Evolutionary conservation across 805 yeast genomes (phyloP), one percentile per base, ranked within the genome.

Genomic region (Candida patagonica): DNA sequence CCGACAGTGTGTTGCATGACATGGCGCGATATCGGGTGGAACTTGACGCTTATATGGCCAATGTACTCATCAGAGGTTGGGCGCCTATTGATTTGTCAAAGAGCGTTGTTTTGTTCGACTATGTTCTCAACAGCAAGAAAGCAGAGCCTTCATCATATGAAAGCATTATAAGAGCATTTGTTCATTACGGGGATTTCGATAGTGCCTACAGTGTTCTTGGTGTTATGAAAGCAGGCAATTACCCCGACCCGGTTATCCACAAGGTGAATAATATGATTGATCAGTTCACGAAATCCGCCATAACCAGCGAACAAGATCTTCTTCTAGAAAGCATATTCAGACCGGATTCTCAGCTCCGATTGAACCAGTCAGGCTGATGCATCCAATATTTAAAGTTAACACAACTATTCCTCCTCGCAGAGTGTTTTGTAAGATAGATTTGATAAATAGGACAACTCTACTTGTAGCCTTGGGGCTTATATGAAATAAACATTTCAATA

Each of bases 121-220:
- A 47, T 30, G 46, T 51, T 16, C 30, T 55, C 38, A 24, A 43
- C 13, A 30, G 32, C 17, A 37, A 46, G 20, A 43, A 42, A 23
- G 53, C 51, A 8, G 62, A 55, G 49, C 63, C 60, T n/a, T 61
- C 60, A 24, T 50, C 62, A 2, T 60, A 49, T 41, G 65, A 60
- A 38, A 49, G 63, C 15, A 53, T 60, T 41, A 46, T 60, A 13
- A 42, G 63, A 10, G 61, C 60, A 6, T 57, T 54, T 33, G 13
- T 60, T 10, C 47, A 42, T 35, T 43, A 48, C 30, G 51, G 47
- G 6, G 51, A 53, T 26, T 23, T 42, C 6, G 45, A 33, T 17
- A 25, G 45, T 8, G 61, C 62, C 9, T 23, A 26, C 19, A 38
- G 45, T 19, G 48, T 53, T 17, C 32, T 57, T 13, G 34, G 35